phyloP scores from a whole-genome alignment of 108 stramenopile genomes.

The Aurantiochytrium sp. region DNA sequence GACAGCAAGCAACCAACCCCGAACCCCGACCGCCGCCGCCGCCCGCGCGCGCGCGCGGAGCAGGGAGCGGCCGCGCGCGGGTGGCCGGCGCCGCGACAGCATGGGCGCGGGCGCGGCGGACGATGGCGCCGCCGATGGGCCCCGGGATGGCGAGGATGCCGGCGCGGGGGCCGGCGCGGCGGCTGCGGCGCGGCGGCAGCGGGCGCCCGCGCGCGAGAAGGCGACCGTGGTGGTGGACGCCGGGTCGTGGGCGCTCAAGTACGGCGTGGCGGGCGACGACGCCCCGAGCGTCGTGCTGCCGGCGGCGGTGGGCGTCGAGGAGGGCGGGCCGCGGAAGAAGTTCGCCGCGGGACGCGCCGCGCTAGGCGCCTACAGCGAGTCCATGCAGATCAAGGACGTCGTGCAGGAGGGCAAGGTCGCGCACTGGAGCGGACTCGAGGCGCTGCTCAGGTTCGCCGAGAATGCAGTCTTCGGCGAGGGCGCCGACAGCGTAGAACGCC shows the following conservation, averaged over 20 bases:
- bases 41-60: too few relatives aligned
- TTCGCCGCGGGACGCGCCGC: neutral
- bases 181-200: neutral
- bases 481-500: neutral
- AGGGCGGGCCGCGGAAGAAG: neutral
- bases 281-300: neutral
- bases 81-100: too few relatives aligned
- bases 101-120: too few relatives aligned
- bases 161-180: too few relatives aligned
- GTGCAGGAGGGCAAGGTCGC: neutral
- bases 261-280: conserved; percentile 16
- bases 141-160: too few relatives aligned
- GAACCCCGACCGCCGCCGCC: too few relatives aligned
- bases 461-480: neutral
- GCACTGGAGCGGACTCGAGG: neutral
- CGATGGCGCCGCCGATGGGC: too few relatives aligned
- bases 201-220: neutral
- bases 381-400: neutral
- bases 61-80: too few relatives aligned
- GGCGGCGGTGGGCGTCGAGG: neutral
- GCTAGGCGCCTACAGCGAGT: neutral
- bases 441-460: neutral
- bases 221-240: neutral
- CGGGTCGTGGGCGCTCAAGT: neutral
- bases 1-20: too few relatives aligned